These are phyloP conservation scores for Sugiyamaella marilandica DNA, from an alignment of 805 yeast species.

Conservation along the genomic window DNA sequence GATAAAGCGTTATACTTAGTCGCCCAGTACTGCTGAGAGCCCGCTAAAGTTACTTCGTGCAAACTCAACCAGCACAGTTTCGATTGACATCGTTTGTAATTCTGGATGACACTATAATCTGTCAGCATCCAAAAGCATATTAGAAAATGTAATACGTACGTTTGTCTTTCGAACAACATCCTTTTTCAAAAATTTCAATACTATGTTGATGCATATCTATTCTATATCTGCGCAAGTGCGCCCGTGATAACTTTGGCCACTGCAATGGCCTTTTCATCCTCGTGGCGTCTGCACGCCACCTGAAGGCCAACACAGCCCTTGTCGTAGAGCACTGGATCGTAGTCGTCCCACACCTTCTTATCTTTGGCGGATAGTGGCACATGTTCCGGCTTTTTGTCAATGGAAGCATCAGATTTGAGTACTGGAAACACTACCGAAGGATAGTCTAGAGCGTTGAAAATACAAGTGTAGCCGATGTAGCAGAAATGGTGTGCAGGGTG, in stretches of 20 bases:
- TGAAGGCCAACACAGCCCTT: slow-evolving; percentile 57
- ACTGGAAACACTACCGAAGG: slow-evolving; percentile 17
- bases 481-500: slow-evolving; percentile 11
- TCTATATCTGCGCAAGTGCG: not conserved
- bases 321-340: slow-evolving; percentile 43
- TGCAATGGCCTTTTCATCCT: slow-evolving; percentile 53
- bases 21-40: no score
- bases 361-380: slow-evolving; percentile 19
- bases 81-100: no score
- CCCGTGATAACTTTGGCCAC: slow-evolving; percentile 24
- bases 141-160: no score
- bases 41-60: no score
- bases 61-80: no score
- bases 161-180: no score
- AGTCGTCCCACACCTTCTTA: slow-evolving; percentile 37
- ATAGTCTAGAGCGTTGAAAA: slow-evolving; percentile 18
- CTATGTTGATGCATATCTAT: not conserved
- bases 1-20: no score
- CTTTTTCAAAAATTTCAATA: no score
- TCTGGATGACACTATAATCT: no score
- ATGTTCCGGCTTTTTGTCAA: slow-evolving; percentile 30
- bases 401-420: slow-evolving; percentile 36
- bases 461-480: slow-evolving; percentile 10
- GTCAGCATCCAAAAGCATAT: no score
- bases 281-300: slow-evolving; percentile 48